Evolutionary conservation across 345 rosid species (phyloP), one percentile per base, ranked within the genome.

Genomic region (Cardamine occulta): DNA sequence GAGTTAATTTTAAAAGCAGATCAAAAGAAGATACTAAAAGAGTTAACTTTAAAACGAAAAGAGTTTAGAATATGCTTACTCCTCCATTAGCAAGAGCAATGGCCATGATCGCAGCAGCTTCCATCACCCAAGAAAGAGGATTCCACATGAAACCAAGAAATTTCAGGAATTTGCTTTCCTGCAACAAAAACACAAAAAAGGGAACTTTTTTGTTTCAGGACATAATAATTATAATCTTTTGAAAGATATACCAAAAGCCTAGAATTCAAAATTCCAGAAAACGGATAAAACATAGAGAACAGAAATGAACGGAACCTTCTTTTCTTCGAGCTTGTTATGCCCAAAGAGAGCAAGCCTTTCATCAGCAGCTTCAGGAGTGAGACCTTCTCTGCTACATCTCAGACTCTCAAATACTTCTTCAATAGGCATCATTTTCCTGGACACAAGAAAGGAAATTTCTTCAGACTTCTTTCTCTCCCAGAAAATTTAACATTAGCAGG

Each of bases 61-160:
- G 58, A 49, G 68, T 35, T 12, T 28, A n/a, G 64, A 62, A 21
- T 9, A 31, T 57, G 32, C 95, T 85, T 73, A 90, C 97, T 83
- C 99, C 99, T 87, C 97, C 99, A 73, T 94, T 94, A 57, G 99
- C 99, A 83, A 94, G 96, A 66, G 93, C 97, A 86, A 94, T 92
- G 56, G 99, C 97, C 99, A 94, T 94, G 54, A 94, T 84, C 35
- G 99, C 99, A 72, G 99, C 99, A 74, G 97, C 96, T 80, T 94
- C 99, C 97, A 94, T 94, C 61, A 94, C 99, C 99, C 97, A 94
- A 24, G 98, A 94, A 56, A 94, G 88, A 77, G 99, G 99, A 75
- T 94, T 94, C 99, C 99, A 94, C 99, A 94, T 92, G 76, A 94
- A 94, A 19, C 98, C 97, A 85, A 91, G 79, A 77, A 86, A 94